Evolutionary conservation across 768 basidiomycete species (phyloP), one percentile per base, ranked within the genome.

Genomic region (Boletus vermiculosoides): DNA sequence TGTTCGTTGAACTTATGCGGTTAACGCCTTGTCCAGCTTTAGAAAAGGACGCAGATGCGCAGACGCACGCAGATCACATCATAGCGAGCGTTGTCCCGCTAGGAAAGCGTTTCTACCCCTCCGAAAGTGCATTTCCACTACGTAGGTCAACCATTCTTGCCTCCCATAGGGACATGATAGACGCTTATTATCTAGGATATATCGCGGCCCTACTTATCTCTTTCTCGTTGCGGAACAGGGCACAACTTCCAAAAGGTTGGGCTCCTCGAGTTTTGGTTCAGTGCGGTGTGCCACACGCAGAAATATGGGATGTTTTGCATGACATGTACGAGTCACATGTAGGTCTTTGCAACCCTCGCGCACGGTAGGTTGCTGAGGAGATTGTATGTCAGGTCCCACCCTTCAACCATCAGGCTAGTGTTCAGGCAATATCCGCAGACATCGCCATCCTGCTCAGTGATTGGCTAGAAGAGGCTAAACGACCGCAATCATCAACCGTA

Each of bases 271-370:
- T 91, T 54, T 74, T 98, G 55, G 77, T 85, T 20, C 87, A 94
- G 70, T 95, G 88, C 52, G 85, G 88, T 2, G 87, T 95, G 23
- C 87, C 91, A 10, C 87, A 83, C 63, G 77, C 81, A 36, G 90
- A 94, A 55, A 80, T 95, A 52, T 96, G 93, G 84, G 88, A 92
- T 62, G 83, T 88, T 22, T 79, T 92, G 60, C 87, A 92, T 62
- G 88, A 88, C 68, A 88, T 93, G 82, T 90, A 91, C 59, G 89
- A 93, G 68, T 90, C 90, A 25, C 90, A 93, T 76, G 94, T 94
- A 71, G 65, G 78, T 71, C 25, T 51, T 20, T 41, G 13, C 31
- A 39, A 28, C 31, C 57, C 56, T 50, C 52, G 55, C 13, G 41
- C 45, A 28, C 45, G 12, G 3, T 20, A 39, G 51, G 45, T 30